These are phyloP conservation scores for Pterulicium gracile DNA, from an alignment of 1,284 basidiomycete genomes.

Conservation along the genomic window DNA sequence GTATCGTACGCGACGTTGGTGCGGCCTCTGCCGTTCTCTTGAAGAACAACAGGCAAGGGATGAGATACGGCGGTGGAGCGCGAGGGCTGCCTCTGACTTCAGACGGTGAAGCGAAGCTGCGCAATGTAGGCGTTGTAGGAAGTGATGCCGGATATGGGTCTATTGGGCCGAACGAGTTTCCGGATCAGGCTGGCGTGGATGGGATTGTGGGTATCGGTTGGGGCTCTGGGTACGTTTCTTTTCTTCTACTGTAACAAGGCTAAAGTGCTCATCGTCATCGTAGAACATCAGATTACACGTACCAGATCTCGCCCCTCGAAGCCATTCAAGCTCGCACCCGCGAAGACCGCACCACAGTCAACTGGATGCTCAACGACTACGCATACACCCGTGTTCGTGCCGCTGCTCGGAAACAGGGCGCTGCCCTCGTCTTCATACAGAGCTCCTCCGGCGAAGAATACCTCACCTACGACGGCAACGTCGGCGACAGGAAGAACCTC, in stretches of 20 bases:
- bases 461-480: slow-evolving; percentile 42
- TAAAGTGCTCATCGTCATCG: no score
- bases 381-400: slow-evolving; percentile 17
- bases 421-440: slow-evolving; percentile 28
- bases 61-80: background rate
- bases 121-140: slow-evolving; percentile 23
- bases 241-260: no score
- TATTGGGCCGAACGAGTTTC: slow-evolving; percentile 46
- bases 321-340: slow-evolving; percentile 24
- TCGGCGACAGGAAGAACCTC: slow-evolving; percentile 36
- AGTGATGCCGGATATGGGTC: slow-evolving; percentile 46
- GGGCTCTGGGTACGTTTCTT: slow-evolving; percentile 37
- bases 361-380: slow-evolving; percentile 25
- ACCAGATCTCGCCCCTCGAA: slow-evolving; percentile 21
- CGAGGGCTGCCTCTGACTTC: slow-evolving; percentile 37
- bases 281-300: slow-evolving; percentile 24
- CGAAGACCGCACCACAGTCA: slow-evolving; percentile 21
- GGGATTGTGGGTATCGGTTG: slow-evolving; percentile 54
- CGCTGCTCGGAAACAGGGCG: slow-evolving; percentile 17
- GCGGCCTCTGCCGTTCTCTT: slow-evolving; percentile 48
- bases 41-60: slow-evolving; percentile 39
- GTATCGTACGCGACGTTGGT: slow-evolving; percentile 44
- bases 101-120: slow-evolving; percentile 15
- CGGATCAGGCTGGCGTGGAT: slow-evolving; percentile 35
- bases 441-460: slow-evolving; percentile 33